phyloP scores from a whole-genome alignment of 257 asterid genomes.

The Nicotiana obtusifolia region DNA sequence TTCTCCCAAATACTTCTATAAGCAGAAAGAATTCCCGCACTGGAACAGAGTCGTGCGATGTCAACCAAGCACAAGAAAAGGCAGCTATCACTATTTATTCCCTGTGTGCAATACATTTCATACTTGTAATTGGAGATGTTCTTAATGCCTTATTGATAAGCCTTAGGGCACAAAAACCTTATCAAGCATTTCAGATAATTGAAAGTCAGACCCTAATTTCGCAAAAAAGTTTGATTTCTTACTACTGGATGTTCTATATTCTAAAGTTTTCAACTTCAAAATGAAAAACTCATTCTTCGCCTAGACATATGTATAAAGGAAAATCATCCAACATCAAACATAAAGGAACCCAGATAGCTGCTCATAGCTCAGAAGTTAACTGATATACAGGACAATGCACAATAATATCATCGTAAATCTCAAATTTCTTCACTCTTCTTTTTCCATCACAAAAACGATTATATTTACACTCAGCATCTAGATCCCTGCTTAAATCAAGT shows the following conservation, averaged over 20 bases:
- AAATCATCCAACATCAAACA: not conserved
- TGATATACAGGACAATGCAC: not conserved
- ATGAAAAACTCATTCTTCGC: not conserved
- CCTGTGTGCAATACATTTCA: not conserved
- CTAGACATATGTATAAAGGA: not conserved
- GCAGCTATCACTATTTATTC: not conserved
- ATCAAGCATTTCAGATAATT: not conserved
- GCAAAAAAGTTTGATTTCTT: not conserved
- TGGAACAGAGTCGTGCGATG: not conserved
- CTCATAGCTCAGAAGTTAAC: not conserved
- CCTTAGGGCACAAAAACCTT: not conserved
- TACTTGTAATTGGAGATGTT: not conserved
- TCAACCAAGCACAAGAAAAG: not conserved
- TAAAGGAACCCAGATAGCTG: not conserved
- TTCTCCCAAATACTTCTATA: not conserved
- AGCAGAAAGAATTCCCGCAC: not conserved
- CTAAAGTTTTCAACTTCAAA: not conserved
- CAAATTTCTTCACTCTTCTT: not conserved
- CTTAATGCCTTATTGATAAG: not conserved
- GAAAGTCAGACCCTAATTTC: not conserved
- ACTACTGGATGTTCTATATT: not conserved
- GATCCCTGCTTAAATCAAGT: not conserved
- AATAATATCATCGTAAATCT: not conserved
- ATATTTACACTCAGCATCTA: not conserved
- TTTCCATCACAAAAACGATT: no score